phyloP scores from a whole-genome alignment of 1,139 yeast species.

The Candida pseudocylindracea region DNA sequence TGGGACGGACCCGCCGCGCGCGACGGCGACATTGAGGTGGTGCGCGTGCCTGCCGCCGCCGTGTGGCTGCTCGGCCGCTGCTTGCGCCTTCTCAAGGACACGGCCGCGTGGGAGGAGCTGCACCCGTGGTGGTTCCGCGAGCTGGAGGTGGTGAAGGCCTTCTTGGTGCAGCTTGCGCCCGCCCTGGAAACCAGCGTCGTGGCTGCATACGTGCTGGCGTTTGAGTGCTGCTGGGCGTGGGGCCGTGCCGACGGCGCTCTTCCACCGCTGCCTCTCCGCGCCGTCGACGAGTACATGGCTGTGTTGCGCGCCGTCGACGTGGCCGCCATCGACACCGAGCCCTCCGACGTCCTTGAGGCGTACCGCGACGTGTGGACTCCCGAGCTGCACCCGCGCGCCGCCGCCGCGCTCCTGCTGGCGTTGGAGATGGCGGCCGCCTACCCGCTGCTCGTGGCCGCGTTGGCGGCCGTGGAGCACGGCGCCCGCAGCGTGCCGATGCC shows the following conservation, averaged over 20 bases:
- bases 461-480: too few relatives aligned
- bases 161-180: neutral
- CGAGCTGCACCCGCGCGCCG: neutral
- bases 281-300: neutral
- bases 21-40: neutral
- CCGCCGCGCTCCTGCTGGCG: neutral
- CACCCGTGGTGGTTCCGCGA: neutral
- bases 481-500: too few relatives aligned
- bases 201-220: neutral
- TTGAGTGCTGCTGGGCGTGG: neutral
- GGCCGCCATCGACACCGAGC: neutral
- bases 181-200: neutral
- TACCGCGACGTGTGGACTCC: neutral
- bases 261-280: neutral
- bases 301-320: neutral
- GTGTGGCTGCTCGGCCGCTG: neutral
- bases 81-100: neutral
- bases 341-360: neutral
- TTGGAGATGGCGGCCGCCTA: conserved; percentile 9
- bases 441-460: conserved; percentile 10
- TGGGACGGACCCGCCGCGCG: neutral
- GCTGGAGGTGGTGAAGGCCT: neutral
- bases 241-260: neutral
- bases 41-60: neutral
- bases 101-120: neutral